phyloP scores from a whole-genome alignment of 495 filamentous ascomycete species.

The Penicillium soppii region DNA sequence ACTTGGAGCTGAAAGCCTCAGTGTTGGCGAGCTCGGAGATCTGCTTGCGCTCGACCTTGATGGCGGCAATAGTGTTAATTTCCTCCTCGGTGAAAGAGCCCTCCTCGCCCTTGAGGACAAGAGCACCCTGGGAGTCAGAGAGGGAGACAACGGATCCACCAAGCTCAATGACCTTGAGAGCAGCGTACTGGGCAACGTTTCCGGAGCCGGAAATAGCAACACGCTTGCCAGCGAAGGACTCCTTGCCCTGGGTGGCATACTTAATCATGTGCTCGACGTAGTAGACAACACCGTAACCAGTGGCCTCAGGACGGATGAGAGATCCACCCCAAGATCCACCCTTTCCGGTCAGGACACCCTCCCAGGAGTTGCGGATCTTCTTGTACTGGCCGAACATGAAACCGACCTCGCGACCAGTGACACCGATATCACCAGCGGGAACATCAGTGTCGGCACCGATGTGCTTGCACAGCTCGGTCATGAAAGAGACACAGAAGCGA shows the following conservation, averaged over 20 bases:
- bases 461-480: constrained; percentile 91
- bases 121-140: constrained; percentile 84
- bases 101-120: constrained; percentile 65
- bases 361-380: constrained; percentile 82
- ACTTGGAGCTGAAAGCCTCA: constrained; percentile 57
- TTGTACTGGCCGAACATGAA: constrained; percentile 97
- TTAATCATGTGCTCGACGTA: constrained; percentile 97
- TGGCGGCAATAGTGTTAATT: constrained; percentile 68
- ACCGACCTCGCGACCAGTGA: constrained; percentile 92
- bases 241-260: constrained; percentile 75
- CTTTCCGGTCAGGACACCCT: constrained; percentile 95
- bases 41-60: constrained; percentile 87
- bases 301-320: constrained; percentile 95
- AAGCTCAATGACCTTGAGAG: constrained; percentile 94
- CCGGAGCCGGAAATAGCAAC: constrained; percentile 97
- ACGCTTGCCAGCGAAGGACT: constrained; percentile 85
- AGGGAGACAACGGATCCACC: constrained; percentile 91
- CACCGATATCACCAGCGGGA: constrained; percentile 85
- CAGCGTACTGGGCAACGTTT: constrained; percentile 97
- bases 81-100: constrained; percentile 72
- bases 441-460: constrained; percentile 97
- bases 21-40: constrained; percentile 63
- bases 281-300: constrained; percentile 95
- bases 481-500: constrained; percentile 94
- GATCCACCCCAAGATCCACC: constrained; percentile 88